Evolutionary conservation across 2,329 filamentous ascomycete species (phyloP), one percentile per base, ranked within the genome.

Genomic region (Botryotinia calthae): DNA sequence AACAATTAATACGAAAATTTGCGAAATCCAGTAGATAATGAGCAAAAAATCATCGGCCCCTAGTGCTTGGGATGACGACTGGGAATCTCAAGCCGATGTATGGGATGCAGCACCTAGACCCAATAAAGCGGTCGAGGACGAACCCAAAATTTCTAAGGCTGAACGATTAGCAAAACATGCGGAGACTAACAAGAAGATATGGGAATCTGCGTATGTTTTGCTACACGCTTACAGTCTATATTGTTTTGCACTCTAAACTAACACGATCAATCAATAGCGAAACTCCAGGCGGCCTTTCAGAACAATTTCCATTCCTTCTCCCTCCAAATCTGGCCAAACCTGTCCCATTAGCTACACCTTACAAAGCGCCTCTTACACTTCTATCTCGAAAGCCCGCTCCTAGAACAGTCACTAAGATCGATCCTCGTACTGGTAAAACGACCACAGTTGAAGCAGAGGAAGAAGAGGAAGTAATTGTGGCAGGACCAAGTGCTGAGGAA

Each of bases 11-110:
- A 28, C 46, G 9, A 2, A 37, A 61, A 56, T 61, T 34, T 18
- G 51, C n/a, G 44, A 56, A 31, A 51, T 28, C 46, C 44, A 31
- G 37, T 22, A 51, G 61, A 31, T 72, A 20, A n/a, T 81, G 80
- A 76, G 73, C 74, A 80, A 79, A 84, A 83, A 85, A 78, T 76
- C 77, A 65, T 82, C 82, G 34, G 82, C 91, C 73, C 90, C 92
- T 54, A 89, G 94, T 81, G 95, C 94, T 31, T 98, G 95, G 95
- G 94, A 85, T 76, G 91, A 97, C 78, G 93, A 97, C 79, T 98
- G 95, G 94, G 93, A 95, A 81, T 83, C 85, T 9, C 87, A 92
- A 80, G 93, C 92, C 73, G 94, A 97, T 81, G 86, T 81, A 73
- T 81, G 82, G 59, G 81, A 84, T 28, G 54, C 67, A 34, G 73